Evolutionary conservation across 345 rosid genomes (phyloP).

Genomic region (Psidium guajava): DNA sequence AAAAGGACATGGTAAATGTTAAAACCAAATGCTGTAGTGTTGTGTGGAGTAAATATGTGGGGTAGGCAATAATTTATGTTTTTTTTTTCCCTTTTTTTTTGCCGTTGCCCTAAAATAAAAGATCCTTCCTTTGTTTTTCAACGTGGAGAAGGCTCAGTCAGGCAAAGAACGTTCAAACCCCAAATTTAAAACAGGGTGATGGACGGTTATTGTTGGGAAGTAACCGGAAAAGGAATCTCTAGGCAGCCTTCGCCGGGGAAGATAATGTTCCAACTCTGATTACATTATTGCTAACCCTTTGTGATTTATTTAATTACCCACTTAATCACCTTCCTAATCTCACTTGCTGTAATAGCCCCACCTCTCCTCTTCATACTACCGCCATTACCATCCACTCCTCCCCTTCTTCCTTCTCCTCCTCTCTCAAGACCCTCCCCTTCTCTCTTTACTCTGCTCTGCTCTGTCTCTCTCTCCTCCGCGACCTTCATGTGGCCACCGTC

Average conservation of each 20-base stretch:
- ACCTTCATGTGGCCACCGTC: slow-evolving; percentile 30
- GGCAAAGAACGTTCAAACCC: not conserved
- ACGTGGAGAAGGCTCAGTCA: too few relatives aligned
- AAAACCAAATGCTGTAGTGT: too few relatives aligned
- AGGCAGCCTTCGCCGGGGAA: not conserved
- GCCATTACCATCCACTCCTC: not conserved
- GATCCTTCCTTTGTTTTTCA: too few relatives aligned
- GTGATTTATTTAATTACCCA: not conserved
- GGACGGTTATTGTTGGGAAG: not conserved
- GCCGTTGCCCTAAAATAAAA: too few relatives aligned
- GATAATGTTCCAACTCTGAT: not conserved
- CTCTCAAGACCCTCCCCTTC: not conserved
- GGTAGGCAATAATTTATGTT: too few relatives aligned
- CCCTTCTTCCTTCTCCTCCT: not conserved
- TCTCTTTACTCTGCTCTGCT: not conserved
- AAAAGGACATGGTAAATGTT: too few relatives aligned
- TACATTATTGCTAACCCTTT: not conserved
- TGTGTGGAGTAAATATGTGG: too few relatives aligned
- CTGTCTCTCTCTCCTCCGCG: not conserved
- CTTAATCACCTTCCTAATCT: not conserved
- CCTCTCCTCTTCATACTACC: not conserved
- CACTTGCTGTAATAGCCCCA: not conserved
- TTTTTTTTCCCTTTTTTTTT: too few relatives aligned
- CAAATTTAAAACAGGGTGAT: not conserved
- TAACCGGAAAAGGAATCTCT: not conserved